phyloP scores from a whole-genome alignment of 495 filamentous ascomycete genomes.

The Aspergillus leporis region DNA sequence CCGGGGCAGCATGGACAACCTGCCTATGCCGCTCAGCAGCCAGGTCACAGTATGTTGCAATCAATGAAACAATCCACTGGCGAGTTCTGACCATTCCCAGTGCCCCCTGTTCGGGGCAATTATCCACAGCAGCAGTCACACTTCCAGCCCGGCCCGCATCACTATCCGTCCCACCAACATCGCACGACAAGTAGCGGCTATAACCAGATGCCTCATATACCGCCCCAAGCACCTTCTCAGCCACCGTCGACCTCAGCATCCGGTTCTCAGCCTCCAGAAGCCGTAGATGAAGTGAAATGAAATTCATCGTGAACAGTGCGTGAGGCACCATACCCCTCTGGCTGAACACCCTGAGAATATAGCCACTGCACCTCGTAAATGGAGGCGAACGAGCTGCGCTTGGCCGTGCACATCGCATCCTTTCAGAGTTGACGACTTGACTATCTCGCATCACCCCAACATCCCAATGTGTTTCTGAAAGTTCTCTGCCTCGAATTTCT shows the following conservation, averaged over 20 bases:
- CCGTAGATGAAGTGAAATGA: slow-evolving; percentile 61
- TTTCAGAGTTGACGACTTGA: slow-evolving; percentile 7
- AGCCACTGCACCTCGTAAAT: slow-evolving; percentile 2
- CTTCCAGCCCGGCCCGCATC: slow-evolving; percentile 64
- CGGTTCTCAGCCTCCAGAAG: slow-evolving; percentile 43
- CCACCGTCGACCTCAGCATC: slow-evolving; percentile 38
- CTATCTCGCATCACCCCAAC: slow-evolving; percentile 6
- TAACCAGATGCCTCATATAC: slow-evolving; percentile 52
- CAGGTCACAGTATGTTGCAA: slow-evolving; percentile 63
- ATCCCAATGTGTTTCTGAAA: slow-evolving; percentile 12
- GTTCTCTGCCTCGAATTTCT: slow-evolving; percentile 14
- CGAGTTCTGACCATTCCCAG: slow-evolving; percentile 42
- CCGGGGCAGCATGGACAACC: slow-evolving; percentile 69
- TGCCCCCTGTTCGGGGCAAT: slow-evolving; percentile 56
- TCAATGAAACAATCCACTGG: neutral
- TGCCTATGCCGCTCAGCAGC: slow-evolving; percentile 62
- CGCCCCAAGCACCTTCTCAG: slow-evolving; percentile 47
- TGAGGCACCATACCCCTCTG: slow-evolving; percentile 8
- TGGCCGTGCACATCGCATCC: slow-evolving; percentile 5
- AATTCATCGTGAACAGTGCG: slow-evolving; percentile 8
- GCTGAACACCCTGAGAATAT: slow-evolving; percentile 5
- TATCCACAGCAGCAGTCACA: slow-evolving; percentile 62
- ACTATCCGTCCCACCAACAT: slow-evolving; percentile 62
- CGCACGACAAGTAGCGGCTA: slow-evolving; percentile 60
- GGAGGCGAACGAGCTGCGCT: slow-evolving; percentile 2